Conservation (phyloP, 495 filamentous ascomycete species). For the Hypoxylon rickii region DNA sequence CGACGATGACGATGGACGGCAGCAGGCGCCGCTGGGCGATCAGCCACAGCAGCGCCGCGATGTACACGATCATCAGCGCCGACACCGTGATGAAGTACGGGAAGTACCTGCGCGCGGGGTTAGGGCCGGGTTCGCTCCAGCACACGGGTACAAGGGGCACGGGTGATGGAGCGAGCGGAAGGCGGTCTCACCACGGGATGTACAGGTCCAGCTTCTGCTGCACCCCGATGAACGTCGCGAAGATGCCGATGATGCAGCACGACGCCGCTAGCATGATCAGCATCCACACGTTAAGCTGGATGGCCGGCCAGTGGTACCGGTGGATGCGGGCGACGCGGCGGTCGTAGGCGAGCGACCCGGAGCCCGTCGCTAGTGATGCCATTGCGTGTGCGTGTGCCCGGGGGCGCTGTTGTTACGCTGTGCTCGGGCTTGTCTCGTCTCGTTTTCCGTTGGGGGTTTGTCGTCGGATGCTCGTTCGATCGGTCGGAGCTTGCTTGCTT, state of each 20-base stretch:
- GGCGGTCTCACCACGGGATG: conserved; percentile 75
- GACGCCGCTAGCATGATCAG: conserved; percentile 82
- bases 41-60: conserved; percentile 71
- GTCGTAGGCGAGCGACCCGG: conserved; percentile 47
- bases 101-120: conserved; percentile 97
- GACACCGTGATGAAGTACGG: conserved; percentile 83
- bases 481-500: no score
- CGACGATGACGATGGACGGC: conserved; percentile 86
- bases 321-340: conserved; percentile 56
- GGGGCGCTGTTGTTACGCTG: no score
- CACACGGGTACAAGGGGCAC: neutral
- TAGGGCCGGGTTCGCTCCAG: no score
- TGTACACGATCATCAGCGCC: conserved; percentile 73
- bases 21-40: conserved; percentile 79
- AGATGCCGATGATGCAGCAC: conserved; percentile 82
- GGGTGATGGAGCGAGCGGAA: neutral
- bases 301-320: conserved; percentile 91
- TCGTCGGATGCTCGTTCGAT: neutral
- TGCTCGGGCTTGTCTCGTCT: no score
- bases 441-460: neutral
- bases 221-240: conserved; percentile 78
- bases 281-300: conserved; percentile 91
- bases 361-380: conserved; percentile 45
- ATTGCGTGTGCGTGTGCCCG: no score
- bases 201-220: conserved; percentile 72